These are phyloP conservation scores for Paraconiothyrium sp. DNA, from an alignment of 2,329 filamentous ascomycete genomes.

Conservation along the genomic window DNA sequence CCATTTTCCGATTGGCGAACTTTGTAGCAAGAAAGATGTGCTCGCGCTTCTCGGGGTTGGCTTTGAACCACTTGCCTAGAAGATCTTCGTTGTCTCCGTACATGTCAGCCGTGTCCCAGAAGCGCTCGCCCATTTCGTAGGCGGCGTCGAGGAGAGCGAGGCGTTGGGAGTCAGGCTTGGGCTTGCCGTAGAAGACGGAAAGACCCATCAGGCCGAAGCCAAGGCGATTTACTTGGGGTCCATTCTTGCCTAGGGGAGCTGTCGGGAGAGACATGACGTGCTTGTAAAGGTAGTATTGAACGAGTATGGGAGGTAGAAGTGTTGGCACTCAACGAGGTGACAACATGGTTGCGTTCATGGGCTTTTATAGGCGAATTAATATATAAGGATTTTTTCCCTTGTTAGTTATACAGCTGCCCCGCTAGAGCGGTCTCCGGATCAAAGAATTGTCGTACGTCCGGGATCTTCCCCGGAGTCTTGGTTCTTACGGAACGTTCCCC, in stretches of 20 bases:
- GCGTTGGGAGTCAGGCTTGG: conserved; percentile 59
- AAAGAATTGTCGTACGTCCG: background rate
- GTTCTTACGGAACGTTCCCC: too few species aligned
- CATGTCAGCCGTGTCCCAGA: conserved; percentile 39
- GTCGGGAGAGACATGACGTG: conserved; percentile 48
- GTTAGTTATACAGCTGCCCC: too few species aligned
- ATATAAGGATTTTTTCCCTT: too few species aligned
- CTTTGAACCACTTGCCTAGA: conserved; percentile 46
- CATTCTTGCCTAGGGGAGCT: conserved; percentile 59
- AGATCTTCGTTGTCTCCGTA: conserved; percentile 49
- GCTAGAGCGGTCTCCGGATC: background rate
- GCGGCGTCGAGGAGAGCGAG: conserved; percentile 60
- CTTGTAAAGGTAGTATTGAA: conserved; percentile 1
- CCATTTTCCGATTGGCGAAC: conserved; percentile 59
- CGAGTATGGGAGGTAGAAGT: too few species aligned
- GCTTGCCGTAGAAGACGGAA: conserved; percentile 55
- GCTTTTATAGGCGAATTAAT: too few species aligned
- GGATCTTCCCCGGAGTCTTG: background rate
- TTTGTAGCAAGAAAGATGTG: conserved; percentile 60
- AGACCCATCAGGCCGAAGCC: conserved; percentile 65
- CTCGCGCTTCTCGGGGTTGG: conserved; percentile 47
- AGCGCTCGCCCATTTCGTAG: conserved; percentile 57
- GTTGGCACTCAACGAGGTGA: too few species aligned
- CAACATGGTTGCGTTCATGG: too few species aligned
- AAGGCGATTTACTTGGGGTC: conserved; percentile 59